These are phyloP conservation scores for Penicillium sp. DNA, from an alignment of 2,329 filamentous ascomycete genomes.

Conservation along the genomic window DNA sequence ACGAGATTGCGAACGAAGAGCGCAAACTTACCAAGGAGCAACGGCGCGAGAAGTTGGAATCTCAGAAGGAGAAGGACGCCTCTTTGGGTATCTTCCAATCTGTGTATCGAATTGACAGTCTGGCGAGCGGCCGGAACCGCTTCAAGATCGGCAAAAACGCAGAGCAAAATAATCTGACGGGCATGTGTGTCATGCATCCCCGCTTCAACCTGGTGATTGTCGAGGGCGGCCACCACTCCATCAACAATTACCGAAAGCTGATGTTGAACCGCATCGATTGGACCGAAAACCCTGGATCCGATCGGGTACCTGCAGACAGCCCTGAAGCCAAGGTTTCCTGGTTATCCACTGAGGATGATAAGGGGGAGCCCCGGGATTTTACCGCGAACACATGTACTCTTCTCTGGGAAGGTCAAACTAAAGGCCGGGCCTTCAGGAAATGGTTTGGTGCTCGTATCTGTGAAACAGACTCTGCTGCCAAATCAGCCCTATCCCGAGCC, in stretches of 20 bases:
- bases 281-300: constrained; percentile 79
- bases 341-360: constrained; percentile 76
- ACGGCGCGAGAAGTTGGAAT: constrained; percentile 75
- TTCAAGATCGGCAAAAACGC: constrained; percentile 93
- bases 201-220: constrained; percentile 86
- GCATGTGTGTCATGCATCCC: constrained; percentile 88
- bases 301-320: constrained; percentile 56
- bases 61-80: constrained; percentile 84
- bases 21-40: constrained; percentile 88
- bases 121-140: constrained; percentile 90
- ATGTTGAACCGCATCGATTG: constrained; percentile 94
- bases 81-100: constrained; percentile 80
- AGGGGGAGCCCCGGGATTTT: constrained; percentile 77
- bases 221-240: constrained; percentile 82
- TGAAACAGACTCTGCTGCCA: constrained; percentile 86
- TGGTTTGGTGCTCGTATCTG: constrained; percentile 83
- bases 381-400: constrained; percentile 77
- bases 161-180: constrained; percentile 81
- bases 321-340: constrained; percentile 65
- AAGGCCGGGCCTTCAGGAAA: constrained; percentile 75
- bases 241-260: constrained; percentile 83
- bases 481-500: constrained; percentile 71
- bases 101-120: constrained; percentile 83
- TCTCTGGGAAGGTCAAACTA: constrained; percentile 89
- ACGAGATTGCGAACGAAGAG: constrained; percentile 76